These are phyloP conservation scores for Pseudogymnoascus sp. DNA, from an alignment of 2,329 filamentous ascomycete species.

Conservation along the genomic window DNA sequence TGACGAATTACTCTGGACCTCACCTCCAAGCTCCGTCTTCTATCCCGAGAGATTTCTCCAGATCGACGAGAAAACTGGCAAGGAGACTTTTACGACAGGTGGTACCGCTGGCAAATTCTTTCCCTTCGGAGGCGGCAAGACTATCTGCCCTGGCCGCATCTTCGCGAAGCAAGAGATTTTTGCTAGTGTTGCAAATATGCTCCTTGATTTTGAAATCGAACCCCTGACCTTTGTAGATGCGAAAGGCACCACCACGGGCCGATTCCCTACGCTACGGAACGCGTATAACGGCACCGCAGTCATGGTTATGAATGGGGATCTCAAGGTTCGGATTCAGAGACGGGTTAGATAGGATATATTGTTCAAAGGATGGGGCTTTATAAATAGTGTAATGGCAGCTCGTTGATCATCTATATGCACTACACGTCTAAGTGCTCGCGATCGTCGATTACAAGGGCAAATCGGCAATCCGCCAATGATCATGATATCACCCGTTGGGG, in stretches of 20 bases:
- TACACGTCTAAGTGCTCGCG: too few relatives aligned
- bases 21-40: slow-evolving; percentile 10
- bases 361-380: neutral
- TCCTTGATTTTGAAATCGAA: slow-evolving; percentile 18
- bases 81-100: slow-evolving; percentile 1
- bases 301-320: slow-evolving; percentile 13
- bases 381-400: neutral
- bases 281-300: slow-evolving; percentile 11
- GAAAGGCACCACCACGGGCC: slow-evolving; percentile 10
- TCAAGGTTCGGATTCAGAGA: slow-evolving; percentile 13
- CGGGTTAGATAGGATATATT: neutral
- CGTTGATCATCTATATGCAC: too few relatives aligned
- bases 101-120: slow-evolving; percentile 8
- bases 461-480: too few relatives aligned
- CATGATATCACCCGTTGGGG: too few relatives aligned
- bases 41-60: slow-evolving; percentile 11
- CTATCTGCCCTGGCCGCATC: slow-evolving; percentile 17
- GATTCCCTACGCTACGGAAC: slow-evolving; percentile 3
- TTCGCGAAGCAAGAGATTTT: slow-evolving; percentile 20
- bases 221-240: slow-evolving; percentile 2
- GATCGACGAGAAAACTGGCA: slow-evolving; percentile 2
- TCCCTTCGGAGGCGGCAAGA: slow-evolving; percentile 13
- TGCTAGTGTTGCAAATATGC: slow-evolving; percentile 10
- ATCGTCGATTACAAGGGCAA: too few relatives aligned
- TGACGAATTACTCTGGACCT: slow-evolving; percentile 15